Percentiles rank a stretch among this genome's conserved stretches.
Conservation (phyloP, 2,329 filamentous ascomycete genomes). For the Fusarium duplospermum region DNA sequence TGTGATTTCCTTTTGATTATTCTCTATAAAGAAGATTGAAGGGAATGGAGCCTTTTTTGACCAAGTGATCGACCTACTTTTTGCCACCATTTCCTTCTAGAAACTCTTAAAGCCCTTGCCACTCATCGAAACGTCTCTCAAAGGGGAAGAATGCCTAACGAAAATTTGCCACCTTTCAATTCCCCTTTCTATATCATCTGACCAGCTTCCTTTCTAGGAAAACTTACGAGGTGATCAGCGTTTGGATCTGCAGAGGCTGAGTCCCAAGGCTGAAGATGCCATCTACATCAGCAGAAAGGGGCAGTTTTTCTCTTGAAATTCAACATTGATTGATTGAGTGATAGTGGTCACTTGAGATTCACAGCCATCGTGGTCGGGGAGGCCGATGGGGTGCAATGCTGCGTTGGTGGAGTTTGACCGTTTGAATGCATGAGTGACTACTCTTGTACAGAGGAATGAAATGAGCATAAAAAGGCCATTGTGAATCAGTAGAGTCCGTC, state of each 20-base stretch:
- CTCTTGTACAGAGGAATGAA: rapidly evolving
- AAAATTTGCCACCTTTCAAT: not conserved
- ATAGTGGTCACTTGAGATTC: not conserved
- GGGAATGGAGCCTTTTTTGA: not conserved
- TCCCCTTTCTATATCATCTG: not conserved
- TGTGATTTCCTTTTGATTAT: not conserved
- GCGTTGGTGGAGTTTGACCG: not conserved
- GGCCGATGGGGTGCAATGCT: not conserved
- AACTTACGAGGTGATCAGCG: not conserved
- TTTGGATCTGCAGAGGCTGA: not conserved
- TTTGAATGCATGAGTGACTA: not conserved
- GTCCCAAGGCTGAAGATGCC: not conserved
- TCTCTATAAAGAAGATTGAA: not conserved
- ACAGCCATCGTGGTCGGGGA: not conserved
- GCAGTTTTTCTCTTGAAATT: not conserved
- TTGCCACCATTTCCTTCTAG: not conserved
- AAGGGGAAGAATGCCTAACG: not conserved
- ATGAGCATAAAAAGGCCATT: not conserved
- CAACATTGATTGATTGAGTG: not conserved
- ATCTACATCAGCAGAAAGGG: not conserved
- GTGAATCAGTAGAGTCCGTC: not conserved
- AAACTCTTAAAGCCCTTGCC: not conserved
- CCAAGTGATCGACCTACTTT: not conserved
- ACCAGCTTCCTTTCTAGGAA: not conserved
- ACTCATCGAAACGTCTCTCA: not conserved